phyloP scores from a whole-genome alignment of 805 yeast genomes.

The Wickerhamomyces hampshirensis region DNA sequence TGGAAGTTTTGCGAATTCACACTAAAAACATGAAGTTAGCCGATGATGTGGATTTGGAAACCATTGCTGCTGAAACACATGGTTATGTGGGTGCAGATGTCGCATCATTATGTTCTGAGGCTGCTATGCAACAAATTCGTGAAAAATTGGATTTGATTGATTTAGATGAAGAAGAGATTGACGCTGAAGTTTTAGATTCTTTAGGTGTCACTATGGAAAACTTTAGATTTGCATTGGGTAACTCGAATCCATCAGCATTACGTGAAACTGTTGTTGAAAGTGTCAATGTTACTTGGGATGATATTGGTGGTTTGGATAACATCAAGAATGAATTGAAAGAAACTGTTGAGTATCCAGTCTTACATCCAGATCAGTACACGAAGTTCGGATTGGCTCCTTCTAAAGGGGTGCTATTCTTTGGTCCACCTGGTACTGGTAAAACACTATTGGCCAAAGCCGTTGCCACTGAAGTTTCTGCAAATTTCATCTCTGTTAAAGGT shows the following conservation, averaged over 20 bases:
- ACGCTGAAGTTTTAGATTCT: conserved; percentile 93
- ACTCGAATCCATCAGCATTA: conserved; percentile 96
- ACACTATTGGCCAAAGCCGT: conserved; percentile 97
- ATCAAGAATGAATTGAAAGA: conserved; percentile 96
- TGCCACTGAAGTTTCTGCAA: conserved; percentile 98
- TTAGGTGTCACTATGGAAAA: conserved; percentile 98
- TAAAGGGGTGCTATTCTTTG: conserved; percentile 96
- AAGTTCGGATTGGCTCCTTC: conserved; percentile 98
- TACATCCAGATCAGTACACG: conserved; percentile 98
- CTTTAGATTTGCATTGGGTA: conserved; percentile 95
- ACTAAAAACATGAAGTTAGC: conserved; percentile 97
- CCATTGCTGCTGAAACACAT: conserved; percentile 95
- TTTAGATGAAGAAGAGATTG: conserved; percentile 92
- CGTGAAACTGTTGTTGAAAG: conserved; percentile 99
- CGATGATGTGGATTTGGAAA: conserved; percentile 92
- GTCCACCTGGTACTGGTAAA: conserved; percentile 99
- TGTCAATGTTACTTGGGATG: conserved; percentile 99
- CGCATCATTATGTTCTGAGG: conserved; percentile 98
- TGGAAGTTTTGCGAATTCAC: conserved; percentile 94
- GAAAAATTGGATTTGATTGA: conserved; percentile 99
- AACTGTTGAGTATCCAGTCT: conserved; percentile 97
- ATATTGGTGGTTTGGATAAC: conserved; percentile 96
- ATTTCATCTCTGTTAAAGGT: conserved; percentile 95
- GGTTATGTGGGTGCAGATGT: conserved; percentile 99
- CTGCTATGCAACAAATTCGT: conserved; percentile 99